phyloP scores from a whole-genome alignment of 1,139 yeast genomes.

The Pichia inconspicua region DNA sequence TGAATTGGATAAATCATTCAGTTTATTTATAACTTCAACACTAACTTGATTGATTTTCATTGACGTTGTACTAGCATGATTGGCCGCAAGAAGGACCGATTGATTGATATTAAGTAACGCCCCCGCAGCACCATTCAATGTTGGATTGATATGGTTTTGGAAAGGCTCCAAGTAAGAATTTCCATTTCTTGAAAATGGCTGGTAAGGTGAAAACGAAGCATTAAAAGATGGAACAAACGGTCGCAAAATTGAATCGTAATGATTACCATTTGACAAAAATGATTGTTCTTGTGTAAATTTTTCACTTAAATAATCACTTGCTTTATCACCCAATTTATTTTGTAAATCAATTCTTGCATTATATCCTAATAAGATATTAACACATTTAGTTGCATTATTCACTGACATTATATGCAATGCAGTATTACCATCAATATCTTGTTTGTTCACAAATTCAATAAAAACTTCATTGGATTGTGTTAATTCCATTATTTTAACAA shows the following conservation, averaged over 20 bases:
- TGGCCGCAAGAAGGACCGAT: constrained; percentile 1
- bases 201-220: not conserved
- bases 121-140: not conserved
- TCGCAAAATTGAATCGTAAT: constrained; percentile 11
- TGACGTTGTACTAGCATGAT: constrained; percentile 9
- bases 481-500: constrained; percentile 60
- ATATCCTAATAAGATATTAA: constrained; percentile 62
- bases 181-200: not conserved
- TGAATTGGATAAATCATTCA: constrained; percentile 47
- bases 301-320: constrained; percentile 60
- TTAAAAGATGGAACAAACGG: constrained; percentile 13
- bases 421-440: constrained; percentile 79
- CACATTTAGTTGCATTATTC: constrained; percentile 66
- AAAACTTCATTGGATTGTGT: constrained; percentile 43
- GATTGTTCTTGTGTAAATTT: constrained; percentile 21
- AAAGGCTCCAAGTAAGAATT: constrained; percentile 11
- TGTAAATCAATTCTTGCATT: constrained; percentile 66
- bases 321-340: constrained; percentile 65
- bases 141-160: not conserved
- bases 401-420: constrained; percentile 79
- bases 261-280: not conserved
- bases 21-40: constrained; percentile 35
- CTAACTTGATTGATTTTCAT: constrained; percentile 42
- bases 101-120: constrained; percentile 3
- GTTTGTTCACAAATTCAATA: constrained; percentile 67